Conservation (phyloP, 495 filamentous ascomycete species). For the Pseudoneurospora amorphoporcata region DNA sequence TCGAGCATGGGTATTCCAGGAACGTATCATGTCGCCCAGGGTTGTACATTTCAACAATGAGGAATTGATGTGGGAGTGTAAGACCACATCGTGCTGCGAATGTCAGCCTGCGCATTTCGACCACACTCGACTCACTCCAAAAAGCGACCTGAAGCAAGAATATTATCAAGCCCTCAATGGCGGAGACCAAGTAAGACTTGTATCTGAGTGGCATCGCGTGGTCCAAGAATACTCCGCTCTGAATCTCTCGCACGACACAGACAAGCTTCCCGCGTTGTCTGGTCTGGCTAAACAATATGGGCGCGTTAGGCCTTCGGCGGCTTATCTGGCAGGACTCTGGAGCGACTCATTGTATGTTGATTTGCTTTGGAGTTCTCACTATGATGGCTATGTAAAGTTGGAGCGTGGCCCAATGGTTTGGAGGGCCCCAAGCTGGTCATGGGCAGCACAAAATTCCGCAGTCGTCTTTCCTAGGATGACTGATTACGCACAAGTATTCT, state of each 20-base stretch:
- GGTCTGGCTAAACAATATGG: background rate
- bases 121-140: too few species aligned
- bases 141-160: too few species aligned
- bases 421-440: background rate
- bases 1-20: conserved; percentile 1
- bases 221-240: too few species aligned
- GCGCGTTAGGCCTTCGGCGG: too few species aligned
- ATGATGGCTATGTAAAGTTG: background rate
- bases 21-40: background rate
- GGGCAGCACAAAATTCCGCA: background rate
- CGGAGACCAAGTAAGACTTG: too few species aligned
- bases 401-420: background rate
- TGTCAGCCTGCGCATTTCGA: background rate
- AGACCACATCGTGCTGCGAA: background rate
- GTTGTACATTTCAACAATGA: background rate
- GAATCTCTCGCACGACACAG: background rate
- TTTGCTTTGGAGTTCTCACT: background rate
- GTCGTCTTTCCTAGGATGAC: too few species aligned
- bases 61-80: conserved; percentile 1
- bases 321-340: background rate
- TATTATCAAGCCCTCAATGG: too few species aligned
- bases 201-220: too few species aligned
- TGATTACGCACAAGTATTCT: too few species aligned
- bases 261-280: background rate
- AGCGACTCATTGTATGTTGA: background rate